phyloP scores from a whole-genome alignment of 305 asterid genomes.

The Lippia alba region DNA sequence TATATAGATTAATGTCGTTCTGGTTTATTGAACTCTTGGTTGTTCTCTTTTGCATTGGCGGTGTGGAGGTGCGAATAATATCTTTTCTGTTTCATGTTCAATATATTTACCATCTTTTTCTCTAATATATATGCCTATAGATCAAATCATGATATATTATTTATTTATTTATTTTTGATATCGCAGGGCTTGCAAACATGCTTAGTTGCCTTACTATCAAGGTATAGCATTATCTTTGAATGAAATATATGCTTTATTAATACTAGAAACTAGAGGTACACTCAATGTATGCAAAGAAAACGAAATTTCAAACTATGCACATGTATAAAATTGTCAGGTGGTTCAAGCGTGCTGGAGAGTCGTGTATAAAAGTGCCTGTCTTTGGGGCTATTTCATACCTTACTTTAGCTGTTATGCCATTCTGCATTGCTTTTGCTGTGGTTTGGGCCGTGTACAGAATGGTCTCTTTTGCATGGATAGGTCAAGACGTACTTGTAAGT shows the following conservation, averaged over 20 bases:
- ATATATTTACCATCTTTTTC: neutral
- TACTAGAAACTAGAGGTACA: too few relatives aligned
- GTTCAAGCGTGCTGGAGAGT: slow-evolving; percentile 64
- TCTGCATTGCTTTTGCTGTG: slow-evolving; percentile 73
- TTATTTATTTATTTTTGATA: neutral
- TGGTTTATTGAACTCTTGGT: slow-evolving; percentile 91
- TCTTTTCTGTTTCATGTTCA: slow-evolving; percentile 14
- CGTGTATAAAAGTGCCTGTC: slow-evolving; percentile 66
- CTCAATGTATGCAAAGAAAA: neutral
- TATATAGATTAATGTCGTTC: slow-evolving; percentile 81
- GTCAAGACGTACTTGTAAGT: slow-evolving; percentile 85
- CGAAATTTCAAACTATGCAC: slow-evolving; percentile 20
- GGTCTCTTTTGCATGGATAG: slow-evolving; percentile 76
- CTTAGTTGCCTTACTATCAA: slow-evolving; percentile 78
- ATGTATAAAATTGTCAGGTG: slow-evolving; percentile 53
- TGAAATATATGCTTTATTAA: too few relatives aligned
- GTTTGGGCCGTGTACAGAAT: slow-evolving; percentile 74
- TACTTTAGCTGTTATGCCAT: slow-evolving; percentile 74
- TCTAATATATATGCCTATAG: neutral
- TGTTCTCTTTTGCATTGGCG: slow-evolving; percentile 90
- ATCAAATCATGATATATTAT: neutral
- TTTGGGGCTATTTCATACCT: slow-evolving; percentile 76
- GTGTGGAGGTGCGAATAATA: slow-evolving; percentile 71
- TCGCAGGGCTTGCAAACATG: slow-evolving; percentile 93
- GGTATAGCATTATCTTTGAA: slow-evolving; percentile 46